Conservation (phyloP, 1,284 basidiomycete genomes). For the Trametes versicolor region DNA sequence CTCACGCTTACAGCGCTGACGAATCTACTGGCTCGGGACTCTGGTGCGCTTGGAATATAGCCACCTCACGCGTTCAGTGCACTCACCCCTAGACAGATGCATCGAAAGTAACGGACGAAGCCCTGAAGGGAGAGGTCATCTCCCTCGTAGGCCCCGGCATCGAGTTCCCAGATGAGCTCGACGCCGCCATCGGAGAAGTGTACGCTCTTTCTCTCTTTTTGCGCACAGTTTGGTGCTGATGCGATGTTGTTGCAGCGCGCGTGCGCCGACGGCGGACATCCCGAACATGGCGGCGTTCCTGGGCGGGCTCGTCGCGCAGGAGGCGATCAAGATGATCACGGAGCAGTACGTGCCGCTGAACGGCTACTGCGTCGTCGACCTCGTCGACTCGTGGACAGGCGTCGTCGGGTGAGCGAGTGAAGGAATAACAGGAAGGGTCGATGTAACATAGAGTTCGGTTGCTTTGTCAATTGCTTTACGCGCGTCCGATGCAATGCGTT, state of each 20-base stretch:
- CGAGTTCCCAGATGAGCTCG: slow-evolving; percentile 69
- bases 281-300: slow-evolving; percentile 94
- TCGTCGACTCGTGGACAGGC: slow-evolving; percentile 85
- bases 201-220: slow-evolving; percentile 51
- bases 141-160: slow-evolving; percentile 47
- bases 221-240: slow-evolving; percentile 20
- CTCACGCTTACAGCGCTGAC: slow-evolving; percentile 72
- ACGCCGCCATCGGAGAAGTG: slow-evolving; percentile 82
- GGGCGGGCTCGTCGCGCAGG: slow-evolving; percentile 96
- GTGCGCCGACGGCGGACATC: slow-evolving; percentile 87
- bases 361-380: slow-evolving; percentile 88
- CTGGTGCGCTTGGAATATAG: slow-evolving; percentile 26
- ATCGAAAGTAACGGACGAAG: slow-evolving; percentile 43
- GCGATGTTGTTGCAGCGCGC: slow-evolving; percentile 58
- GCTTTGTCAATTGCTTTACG: slow-evolving; percentile 18
- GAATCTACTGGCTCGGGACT: slow-evolving; percentile 42
- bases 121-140: slow-evolving; percentile 48
- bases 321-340: slow-evolving; percentile 97
- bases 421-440: too few species aligned
- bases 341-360: slow-evolving; percentile 94
- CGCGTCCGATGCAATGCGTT: slow-evolving; percentile 6
- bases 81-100: slow-evolving; percentile 22
- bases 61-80: neutral
- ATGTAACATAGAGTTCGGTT: slow-evolving; percentile 14
- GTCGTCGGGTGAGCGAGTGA: slow-evolving; percentile 45